phyloP scores from a whole-genome alignment of 371 early-diverging fungal species.

The Mortierella sp. region DNA sequence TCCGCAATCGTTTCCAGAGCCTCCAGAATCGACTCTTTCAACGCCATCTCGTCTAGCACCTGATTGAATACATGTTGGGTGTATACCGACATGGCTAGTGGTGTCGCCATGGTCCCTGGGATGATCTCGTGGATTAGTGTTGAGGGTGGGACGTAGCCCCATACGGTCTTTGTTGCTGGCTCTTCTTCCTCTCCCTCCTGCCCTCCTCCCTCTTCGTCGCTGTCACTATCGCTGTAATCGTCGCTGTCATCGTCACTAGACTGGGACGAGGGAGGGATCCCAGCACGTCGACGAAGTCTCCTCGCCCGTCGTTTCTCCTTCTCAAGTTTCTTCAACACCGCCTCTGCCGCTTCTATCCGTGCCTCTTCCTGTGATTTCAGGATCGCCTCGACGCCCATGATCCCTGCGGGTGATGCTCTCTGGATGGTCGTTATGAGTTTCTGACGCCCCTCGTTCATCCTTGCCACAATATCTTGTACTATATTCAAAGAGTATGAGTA shows the following conservation, averaged over 20 bases:
- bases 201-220: not conserved
- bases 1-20: conserved; percentile 37
- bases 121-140: conserved; percentile 25
- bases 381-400: conserved; percentile 30
- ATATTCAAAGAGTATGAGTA: not conserved
- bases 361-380: conserved; percentile 34
- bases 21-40: conserved; percentile 44
- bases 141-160: conserved; percentile 31
- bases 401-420: conserved; percentile 33
- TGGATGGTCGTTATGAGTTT: conserved; percentile 33
- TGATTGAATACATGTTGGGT: conserved; percentile 38
- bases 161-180: not conserved
- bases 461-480: conserved; percentile 39
- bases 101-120: conserved; percentile 42
- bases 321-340: not conserved
- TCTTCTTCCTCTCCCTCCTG: not conserved
- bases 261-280: not conserved
- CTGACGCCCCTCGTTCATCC: conserved; percentile 33
- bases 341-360: conserved; percentile 1
- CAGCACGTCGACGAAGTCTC: not conserved
- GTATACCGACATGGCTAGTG: conserved; percentile 28
- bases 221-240: not conserved
- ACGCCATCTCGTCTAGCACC: conserved; percentile 38
- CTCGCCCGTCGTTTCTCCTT: conserved; percentile 9
- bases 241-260: not conserved